Evolutionary conservation across 805 yeast genomes (phyloP), one percentile per base, ranked within the genome.

Genomic region (Spathaspora gorwiae): DNA sequence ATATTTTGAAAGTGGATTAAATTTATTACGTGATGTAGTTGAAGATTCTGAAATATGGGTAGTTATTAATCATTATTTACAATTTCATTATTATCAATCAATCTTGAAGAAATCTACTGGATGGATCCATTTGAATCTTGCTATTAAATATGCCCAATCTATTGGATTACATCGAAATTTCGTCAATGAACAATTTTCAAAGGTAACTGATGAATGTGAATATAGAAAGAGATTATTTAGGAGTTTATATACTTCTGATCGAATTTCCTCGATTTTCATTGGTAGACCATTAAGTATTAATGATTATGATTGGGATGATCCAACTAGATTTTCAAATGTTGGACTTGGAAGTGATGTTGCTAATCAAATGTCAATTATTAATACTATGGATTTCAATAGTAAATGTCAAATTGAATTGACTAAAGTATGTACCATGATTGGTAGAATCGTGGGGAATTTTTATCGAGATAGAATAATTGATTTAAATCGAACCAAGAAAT

Each of bases 31-130:
- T 36, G 49, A 59, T 12, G 54, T 63, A 0, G 60, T 61, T n/a
- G 69, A 70, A 39, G 75, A 70, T 49, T 70, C 45, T 65, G 26
- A 65, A 56, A 37, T 72, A 11, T 73, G 78, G 76, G 50, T 69
- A 10, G 70, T 71, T 2, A 73, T 71, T 45, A 68, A 69, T 5
- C 60, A 72, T 46, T 49, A 70, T 29, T 50, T 76, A 19, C 57
- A 66, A 32, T 70, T 62, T 50, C 63, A 72, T 49, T 72, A 61
- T 51, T 66, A 73, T 46, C 73, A 70, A 41, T 55, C 61, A 29
- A 61, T 61, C n/a, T 66, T 73, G 8, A 66, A 65, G 40, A 62
- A 72, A 45, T 63, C 63, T 39, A 58, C 71, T 0, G 70, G 78
- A 5, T 75, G 78, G 78, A 57, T 72, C 11, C 64, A 64, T 49